Conservation (phyloP, 2,329 filamentous ascomycete genomes). For the Phyllosticta ampelicida region DNA sequence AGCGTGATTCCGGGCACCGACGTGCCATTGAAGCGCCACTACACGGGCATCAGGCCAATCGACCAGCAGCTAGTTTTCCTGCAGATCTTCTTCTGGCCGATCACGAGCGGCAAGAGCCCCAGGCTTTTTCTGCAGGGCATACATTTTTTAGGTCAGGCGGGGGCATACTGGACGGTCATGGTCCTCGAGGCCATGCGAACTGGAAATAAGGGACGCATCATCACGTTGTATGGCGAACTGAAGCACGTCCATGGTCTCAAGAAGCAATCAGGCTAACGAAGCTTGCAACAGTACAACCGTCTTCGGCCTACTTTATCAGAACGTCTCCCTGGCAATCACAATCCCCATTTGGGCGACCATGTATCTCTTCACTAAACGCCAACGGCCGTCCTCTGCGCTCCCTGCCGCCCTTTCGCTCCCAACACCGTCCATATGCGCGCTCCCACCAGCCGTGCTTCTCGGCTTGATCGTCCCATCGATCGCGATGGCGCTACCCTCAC, state of each 20-base stretch:
- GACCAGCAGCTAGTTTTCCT: conserved; percentile 3
- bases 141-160: conserved; percentile 8
- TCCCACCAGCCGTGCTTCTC: neutral
- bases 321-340: conserved; percentile 5
- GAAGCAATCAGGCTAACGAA: neutral
- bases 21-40: neutral
- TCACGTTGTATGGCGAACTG: neutral
- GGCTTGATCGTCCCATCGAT: neutral
- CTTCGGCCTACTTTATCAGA: conserved; percentile 6
- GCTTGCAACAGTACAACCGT: neutral
- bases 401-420: neutral
- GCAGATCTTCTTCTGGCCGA: conserved; percentile 5
- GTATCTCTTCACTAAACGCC: neutral
- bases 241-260: neutral
- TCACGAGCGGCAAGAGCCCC: neutral
- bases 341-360: conserved; percentile 3
- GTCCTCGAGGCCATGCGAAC: neutral
- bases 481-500: conserved; percentile 2
- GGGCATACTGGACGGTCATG: conserved; percentile 5
- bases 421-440: neutral
- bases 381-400: neutral
- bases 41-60: neutral
- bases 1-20: conserved; percentile 29
- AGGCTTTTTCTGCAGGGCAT: neutral
- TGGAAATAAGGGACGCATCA: neutral